Base-by-base conservation (phyloP, 129 eudicot genomes). In the Silybum marianum region DNA sequence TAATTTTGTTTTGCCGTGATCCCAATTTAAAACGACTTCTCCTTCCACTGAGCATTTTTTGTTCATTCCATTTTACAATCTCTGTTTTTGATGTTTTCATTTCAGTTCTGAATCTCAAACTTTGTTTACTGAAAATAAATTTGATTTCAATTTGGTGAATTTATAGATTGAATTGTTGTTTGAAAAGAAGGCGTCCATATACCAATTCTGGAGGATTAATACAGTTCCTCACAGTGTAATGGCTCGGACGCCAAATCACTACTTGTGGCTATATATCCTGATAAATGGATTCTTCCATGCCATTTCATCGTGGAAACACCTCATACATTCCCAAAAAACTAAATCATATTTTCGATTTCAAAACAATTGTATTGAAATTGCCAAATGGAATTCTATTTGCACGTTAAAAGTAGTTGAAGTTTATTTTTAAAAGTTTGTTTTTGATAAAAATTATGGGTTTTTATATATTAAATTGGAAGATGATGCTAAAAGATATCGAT, bases 241-340 rank as follows among this genome's bases (percentile, higher is more conserved):
- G 90, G 90, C 90, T 84, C 68, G 88, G 88, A 39, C 88, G 88
- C 90, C 3, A 87, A 22, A 78, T 11, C 21, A 6, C 11, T 9
- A 74, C 18, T 82, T 85, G 78, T 75, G 83, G 51, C 69, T 69
- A 28, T 1, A 28, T 28, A 82, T 86, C 89, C 89, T 86, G 89
- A 86, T 86, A 30, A 58, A 72, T 86, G 89, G 83, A 18, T 28
- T 16, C 3, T 65, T 77, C 73, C 4, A 74, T 86, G 84, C 83
- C 89, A 86, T 86, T 74, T 21, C 75, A 90, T 87, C 92, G 79
- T 48, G 90, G 93, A 90, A 90, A 90, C 93, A 21, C 93, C 89
- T 70, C 93, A 71, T 73, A 89, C 74, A 87, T 82, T 71, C n/a
- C 0, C 3, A 48, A 6, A n/a, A n/a, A n/a, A n/a, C n/a, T n/a